Base-by-base conservation (phyloP, 306 rosid genomes). In the Gynostemma pentaphyllum region DNA sequence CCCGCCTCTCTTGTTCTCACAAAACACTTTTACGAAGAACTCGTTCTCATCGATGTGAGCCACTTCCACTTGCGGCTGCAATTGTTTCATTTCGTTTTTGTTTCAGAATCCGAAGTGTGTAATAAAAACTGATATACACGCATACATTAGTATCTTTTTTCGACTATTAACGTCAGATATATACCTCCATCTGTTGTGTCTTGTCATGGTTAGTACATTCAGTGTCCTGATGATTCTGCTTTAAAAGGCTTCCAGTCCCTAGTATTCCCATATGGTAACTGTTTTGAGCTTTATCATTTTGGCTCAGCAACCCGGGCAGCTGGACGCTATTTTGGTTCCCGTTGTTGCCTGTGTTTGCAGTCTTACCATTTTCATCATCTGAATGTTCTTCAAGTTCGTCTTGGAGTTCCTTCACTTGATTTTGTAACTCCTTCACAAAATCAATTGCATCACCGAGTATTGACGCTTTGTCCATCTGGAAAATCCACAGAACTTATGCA, bases 361-460 rank as follows among this genome's bases (percentile, higher is more conserved):
- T 76, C 54, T 73, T 81, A 30, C 64, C 72, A 26, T 62, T 85
- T 16, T 75, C 83, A 62, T 81, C 70, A 22, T 74, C 89, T 62
- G 94, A 85, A 27, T 86, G 74, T 19, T 86, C 85, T 66, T 92
- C 96, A 27, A 92, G 94, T 66, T 86, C 95, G 66, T 88, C 90
- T 74, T 86, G 84, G 9, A 92, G 84, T 11, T 92, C 97, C 39
- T 86, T 88, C 64, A 42, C 88, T 76, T 92, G 88, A 70, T 80
- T 76, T 75, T 84, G 79, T 78, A 88, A 70, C 60, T 92, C 94
- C 81, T 81, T 80, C 46, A 88, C 94, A 53, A 28, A 86, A 68
- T 88, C 94, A 67, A 92, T 88, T 4, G 97, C 95, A 54, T 92
- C 99, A 60, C 90, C 96, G 2, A 91, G 90, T 48, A 92, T 88